Evolutionary conservation across 1,284 basidiomycete genomes (phyloP).

Genomic region (Leccinum subrobustum): DNA sequence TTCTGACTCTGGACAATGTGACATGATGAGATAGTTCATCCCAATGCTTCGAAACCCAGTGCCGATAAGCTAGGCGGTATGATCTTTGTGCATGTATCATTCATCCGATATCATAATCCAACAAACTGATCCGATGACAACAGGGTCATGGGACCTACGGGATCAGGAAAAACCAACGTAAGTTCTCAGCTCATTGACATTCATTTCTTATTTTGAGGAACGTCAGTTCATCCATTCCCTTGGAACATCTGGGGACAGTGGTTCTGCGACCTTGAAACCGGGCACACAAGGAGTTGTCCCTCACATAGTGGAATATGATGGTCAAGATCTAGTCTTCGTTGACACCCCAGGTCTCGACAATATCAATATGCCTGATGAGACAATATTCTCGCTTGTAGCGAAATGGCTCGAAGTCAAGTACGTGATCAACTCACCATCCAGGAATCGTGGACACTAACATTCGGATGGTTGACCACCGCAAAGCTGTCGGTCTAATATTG

Average conservation of each 20-base stretch:
- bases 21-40: neutral
- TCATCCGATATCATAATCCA: neutral
- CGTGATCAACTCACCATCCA: neutral
- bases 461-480: neutral
- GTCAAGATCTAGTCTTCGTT: slow-evolving; percentile 3
- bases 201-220: neutral
- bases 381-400: slow-evolving; percentile 1
- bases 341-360: slow-evolving; percentile 15
- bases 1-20: neutral
- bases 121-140: neutral
- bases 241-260: neutral
- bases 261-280: neutral
- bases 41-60: neutral
- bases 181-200: neutral
- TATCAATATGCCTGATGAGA: neutral
- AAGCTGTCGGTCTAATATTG: neutral
- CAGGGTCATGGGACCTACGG: slow-evolving; percentile 13
- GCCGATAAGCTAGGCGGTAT: neutral
- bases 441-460: neutral
- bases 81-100: slow-evolving; percentile 2
- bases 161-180: slow-evolving; percentile 16
- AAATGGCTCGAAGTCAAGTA: slow-evolving; percentile 3
- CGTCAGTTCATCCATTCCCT: slow-evolving; percentile 10
- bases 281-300: neutral
- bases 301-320: neutral